These are phyloP conservation scores for Thielaviopsis ethacetica DNA, from an alignment of 2,329 filamentous ascomycete species.

Conservation along the genomic window DNA sequence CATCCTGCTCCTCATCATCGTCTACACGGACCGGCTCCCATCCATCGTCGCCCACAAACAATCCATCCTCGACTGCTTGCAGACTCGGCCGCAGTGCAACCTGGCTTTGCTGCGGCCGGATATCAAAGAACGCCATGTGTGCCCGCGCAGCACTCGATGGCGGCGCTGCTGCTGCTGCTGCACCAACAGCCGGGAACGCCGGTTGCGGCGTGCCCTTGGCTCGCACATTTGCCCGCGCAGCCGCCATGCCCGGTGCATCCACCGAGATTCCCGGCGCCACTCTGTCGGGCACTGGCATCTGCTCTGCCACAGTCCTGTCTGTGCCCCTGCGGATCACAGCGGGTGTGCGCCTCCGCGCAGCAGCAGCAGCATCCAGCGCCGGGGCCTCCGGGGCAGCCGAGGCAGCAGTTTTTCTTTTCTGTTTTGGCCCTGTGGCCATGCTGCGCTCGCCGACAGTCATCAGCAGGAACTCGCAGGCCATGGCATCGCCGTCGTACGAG, in stretches of 20 bases:
- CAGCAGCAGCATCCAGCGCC: constrained; percentile 17
- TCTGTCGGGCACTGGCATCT: too few relatives aligned
- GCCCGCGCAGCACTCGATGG: background rate
- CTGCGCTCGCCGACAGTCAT: constrained; percentile 62
- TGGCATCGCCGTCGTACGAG: constrained; percentile 49
- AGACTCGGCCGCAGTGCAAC: constrained; percentile 38
- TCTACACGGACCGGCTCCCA: constrained; percentile 51
- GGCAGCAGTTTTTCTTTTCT: constrained; percentile 21
- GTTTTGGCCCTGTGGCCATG: constrained; percentile 26
- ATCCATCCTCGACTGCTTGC: constrained; percentile 39
- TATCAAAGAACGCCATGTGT: constrained; percentile 21
- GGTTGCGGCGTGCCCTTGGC: background rate
- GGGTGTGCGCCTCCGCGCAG: constrained; percentile 1
- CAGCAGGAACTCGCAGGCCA: constrained; percentile 61
- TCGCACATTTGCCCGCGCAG: background rate
- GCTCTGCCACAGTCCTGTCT: background rate
- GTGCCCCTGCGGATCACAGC: background rate
- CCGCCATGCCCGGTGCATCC: background rate
- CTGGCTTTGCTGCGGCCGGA: constrained; percentile 31
- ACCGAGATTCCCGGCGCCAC: background rate
- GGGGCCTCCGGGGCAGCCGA: constrained; percentile 4
- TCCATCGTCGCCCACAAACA: constrained; percentile 60
- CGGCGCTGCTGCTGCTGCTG: background rate
- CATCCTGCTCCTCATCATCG: constrained; percentile 40
- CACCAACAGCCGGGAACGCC: background rate